phyloP scores from a whole-genome alignment of 345 rosid genomes.

The Eucalyptus regnans region DNA sequence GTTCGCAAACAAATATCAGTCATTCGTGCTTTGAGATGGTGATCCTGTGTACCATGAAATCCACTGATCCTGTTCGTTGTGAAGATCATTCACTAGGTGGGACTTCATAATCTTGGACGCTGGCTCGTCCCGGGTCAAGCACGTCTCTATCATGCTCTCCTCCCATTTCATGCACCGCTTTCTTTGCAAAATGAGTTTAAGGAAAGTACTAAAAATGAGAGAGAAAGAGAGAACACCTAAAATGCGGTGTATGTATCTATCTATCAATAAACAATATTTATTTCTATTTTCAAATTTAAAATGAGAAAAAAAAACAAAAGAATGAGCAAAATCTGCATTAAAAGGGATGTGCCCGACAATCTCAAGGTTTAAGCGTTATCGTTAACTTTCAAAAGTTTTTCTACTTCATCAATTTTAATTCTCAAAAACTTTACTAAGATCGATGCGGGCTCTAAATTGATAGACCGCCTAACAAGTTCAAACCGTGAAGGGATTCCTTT shows the following conservation, averaged over 20 bases:
- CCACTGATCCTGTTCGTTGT: neutral
- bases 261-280: neutral
- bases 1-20: neutral
- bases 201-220: neutral
- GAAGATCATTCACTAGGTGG: neutral
- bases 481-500: neutral
- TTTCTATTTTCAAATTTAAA: neutral
- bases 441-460: neutral
- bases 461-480: neutral
- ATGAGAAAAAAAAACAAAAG: neutral
- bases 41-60: neutral
- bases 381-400: neutral
- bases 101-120: neutral
- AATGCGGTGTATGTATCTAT: neutral
- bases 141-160: neutral
- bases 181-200: neutral
- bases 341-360: neutral
- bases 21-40: neutral
- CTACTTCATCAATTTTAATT: neutral
- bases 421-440: neutral
- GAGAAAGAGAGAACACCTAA: neutral
- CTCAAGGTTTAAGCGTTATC: neutral
- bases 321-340: neutral
- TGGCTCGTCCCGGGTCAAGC: neutral
- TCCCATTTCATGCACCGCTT: neutral